These are phyloP conservation scores for Hypsizygus marmoreus DNA, from an alignment of 768 basidiomycete species.

Conservation along the genomic window DNA sequence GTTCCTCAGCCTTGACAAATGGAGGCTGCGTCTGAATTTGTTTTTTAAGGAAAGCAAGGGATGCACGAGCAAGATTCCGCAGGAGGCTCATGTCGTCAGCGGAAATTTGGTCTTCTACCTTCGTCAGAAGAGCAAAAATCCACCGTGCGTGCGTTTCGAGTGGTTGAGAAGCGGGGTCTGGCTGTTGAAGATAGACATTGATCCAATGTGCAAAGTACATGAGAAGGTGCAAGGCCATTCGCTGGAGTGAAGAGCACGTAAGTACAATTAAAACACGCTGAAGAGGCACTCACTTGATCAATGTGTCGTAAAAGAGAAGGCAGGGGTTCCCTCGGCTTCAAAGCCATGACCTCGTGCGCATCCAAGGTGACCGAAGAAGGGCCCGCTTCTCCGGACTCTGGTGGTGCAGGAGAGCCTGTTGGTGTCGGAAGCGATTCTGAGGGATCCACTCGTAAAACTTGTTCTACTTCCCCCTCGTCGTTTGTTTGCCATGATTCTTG, in stretches of 20 bases:
- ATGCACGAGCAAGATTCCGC: slow-evolving; percentile 75
- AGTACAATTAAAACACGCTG: slow-evolving; percentile 7
- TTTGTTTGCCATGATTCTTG: slow-evolving; percentile 34
- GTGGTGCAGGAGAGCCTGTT: slow-evolving; percentile 36
- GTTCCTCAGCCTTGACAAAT: slow-evolving; percentile 10
- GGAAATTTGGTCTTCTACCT: slow-evolving; percentile 67
- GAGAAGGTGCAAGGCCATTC: slow-evolving; percentile 69
- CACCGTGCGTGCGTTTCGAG: slow-evolving; percentile 68
- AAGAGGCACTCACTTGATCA: slow-evolving; percentile 56
- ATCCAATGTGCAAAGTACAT: slow-evolving; percentile 89
- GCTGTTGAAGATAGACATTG: slow-evolving; percentile 55
- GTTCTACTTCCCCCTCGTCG: slow-evolving; percentile 46
- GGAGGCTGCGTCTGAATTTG: slow-evolving; percentile 23
- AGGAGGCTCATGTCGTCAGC: slow-evolving; percentile 79
- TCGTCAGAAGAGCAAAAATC: slow-evolving; percentile 75
- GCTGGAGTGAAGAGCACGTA: slow-evolving; percentile 40
- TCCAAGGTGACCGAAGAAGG: slow-evolving; percentile 3
- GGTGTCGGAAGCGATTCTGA: slow-evolving; percentile 43
- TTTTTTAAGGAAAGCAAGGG: slow-evolving; percentile 52
- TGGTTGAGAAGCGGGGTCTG: slow-evolving; percentile 37
- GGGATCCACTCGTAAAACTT: slow-evolving; percentile 32
- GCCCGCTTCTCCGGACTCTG: slow-evolving; percentile 16
- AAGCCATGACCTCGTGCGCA: slow-evolving; percentile 7
- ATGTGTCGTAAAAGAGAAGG: slow-evolving; percentile 57
- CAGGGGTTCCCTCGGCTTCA: slow-evolving; percentile 56